These are phyloP conservation scores for Epithele typhae DNA, from an alignment of 768 basidiomycete genomes.

Conservation along the genomic window DNA sequence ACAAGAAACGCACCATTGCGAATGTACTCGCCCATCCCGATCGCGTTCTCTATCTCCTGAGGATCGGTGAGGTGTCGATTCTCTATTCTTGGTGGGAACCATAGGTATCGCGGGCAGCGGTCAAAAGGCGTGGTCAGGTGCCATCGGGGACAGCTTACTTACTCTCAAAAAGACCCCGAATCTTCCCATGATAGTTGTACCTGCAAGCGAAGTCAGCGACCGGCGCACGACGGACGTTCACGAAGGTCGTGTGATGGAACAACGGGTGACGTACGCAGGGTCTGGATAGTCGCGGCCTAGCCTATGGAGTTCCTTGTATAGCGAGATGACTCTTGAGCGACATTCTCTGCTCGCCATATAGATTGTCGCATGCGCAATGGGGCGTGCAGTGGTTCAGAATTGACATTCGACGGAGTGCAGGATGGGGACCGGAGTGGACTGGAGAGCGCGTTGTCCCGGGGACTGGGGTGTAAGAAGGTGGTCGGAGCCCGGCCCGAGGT, in stretches of 20 bases:
- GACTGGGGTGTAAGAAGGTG: too few relatives aligned
- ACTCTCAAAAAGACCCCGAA: constrained; percentile 75
- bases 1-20: constrained; percentile 60
- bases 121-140: not conserved
- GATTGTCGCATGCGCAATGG: constrained; percentile 3
- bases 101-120: too few relatives aligned
- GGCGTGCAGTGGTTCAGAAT: too few relatives aligned
- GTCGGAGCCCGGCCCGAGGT: too few relatives aligned
- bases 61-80: constrained; percentile 61
- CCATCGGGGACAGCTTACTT: constrained; percentile 18
- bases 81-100: constrained; percentile 40
- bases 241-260: not conserved
- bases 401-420: too few relatives aligned
- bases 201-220: constrained; percentile 30
- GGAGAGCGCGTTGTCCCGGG: too few relatives aligned
- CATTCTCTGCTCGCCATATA: constrained; percentile 47
- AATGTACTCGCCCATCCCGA: constrained; percentile 78
- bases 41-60: constrained; percentile 71
- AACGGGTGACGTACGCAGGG: constrained; percentile 53
- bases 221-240: not conserved
- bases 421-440: too few relatives aligned
- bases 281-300: constrained; percentile 83
- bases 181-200: constrained; percentile 72
- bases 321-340: constrained; percentile 59
- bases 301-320: constrained; percentile 81